phyloP scores from a whole-genome alignment of 345 rosid species.

The Linum trigynum region DNA sequence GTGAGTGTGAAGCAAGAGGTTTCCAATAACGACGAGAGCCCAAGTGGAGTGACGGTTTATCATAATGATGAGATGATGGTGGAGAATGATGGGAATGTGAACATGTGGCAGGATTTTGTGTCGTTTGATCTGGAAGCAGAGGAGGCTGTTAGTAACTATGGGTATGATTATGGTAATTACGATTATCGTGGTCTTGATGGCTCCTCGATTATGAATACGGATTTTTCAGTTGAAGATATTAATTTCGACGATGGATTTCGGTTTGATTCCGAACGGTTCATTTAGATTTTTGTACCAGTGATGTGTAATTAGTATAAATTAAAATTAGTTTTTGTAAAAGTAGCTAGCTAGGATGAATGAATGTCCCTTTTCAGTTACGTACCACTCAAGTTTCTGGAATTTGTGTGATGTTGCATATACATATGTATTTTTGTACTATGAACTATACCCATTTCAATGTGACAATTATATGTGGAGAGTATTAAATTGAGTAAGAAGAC shows the following conservation, averaged over 20 bases:
- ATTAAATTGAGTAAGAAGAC: too few species aligned
- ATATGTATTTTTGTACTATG: too few species aligned
- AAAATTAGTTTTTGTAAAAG: too few species aligned
- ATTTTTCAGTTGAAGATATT: not conserved
- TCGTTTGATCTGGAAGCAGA: slow-evolving; percentile 7
- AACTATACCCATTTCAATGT: too few species aligned
- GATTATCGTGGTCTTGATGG: slow-evolving; percentile 1
- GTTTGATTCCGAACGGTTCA: slow-evolving; percentile 10
- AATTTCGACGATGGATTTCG: slow-evolving; percentile 11
- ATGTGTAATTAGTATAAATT: too few species aligned
- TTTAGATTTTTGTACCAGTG: not conserved
- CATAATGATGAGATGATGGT: not conserved
- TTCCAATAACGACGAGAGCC: not conserved
- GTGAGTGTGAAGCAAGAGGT: slow-evolving; percentile 13
- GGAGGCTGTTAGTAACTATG: slow-evolving; percentile 4
- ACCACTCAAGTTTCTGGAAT: too few species aligned
- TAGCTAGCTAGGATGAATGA: not conserved
- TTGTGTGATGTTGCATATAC: too few species aligned
- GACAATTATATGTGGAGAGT: too few species aligned
- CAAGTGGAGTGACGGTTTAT: not conserved
- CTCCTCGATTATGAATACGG: slow-evolving; percentile 3
- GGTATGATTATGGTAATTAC: not conserved
- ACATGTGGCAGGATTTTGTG: slow-evolving; percentile 24
- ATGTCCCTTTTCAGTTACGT: too few species aligned
- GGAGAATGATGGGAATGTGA: not conserved